Conservation (phyloP, 192 early-diverging fungal genomes). For the Coemansia sp. region DNA sequence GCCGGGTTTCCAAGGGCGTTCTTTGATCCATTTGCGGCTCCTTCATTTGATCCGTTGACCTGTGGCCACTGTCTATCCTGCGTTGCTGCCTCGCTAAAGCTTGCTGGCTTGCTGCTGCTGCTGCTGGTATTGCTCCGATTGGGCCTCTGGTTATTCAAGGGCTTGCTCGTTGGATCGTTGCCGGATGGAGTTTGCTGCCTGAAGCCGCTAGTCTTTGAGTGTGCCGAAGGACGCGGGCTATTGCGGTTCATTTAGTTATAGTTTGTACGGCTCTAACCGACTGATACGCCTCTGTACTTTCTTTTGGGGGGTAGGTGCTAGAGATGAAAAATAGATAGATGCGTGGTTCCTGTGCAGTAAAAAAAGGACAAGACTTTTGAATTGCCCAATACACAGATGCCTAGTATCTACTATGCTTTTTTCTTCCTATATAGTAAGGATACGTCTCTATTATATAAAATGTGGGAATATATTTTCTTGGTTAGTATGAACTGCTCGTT, state of each 20-base stretch:
- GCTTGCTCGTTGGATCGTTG: constrained; percentile 13
- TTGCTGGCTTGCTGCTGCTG: constrained; percentile 11
- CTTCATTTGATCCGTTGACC: constrained; percentile 28
- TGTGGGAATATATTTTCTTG: neutral
- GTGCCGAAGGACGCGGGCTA: constrained; percentile 35
- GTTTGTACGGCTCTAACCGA: constrained; percentile 12
- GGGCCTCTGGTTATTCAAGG: constrained; percentile 20
- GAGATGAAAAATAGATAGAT: neutral
- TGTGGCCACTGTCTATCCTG: constrained; percentile 32
- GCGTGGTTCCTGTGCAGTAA: neutral
- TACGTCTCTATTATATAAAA: constrained; percentile 33
- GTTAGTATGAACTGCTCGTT: neutral
- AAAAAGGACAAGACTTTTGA: constrained; percentile 2
- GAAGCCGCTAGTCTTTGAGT: constrained; percentile 51
- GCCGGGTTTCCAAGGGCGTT: constrained; percentile 8
- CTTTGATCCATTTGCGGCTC: constrained; percentile 15
- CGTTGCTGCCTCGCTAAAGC: constrained; percentile 35
- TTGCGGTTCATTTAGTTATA: constrained; percentile 53
- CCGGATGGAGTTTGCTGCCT: constrained; percentile 37
- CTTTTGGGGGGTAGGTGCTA: neutral
- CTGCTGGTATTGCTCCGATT: neutral
- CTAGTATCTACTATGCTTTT: constrained; percentile 8
- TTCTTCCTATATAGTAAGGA: constrained; percentile 18
- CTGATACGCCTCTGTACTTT: constrained; percentile 11
- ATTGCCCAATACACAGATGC: neutral